A percentile compares a stretch with the other conserved stretches of the same genome.
phyloP scores from a whole-genome alignment of 2,329 filamentous ascomycete species.

The Fusarium nanum region DNA sequence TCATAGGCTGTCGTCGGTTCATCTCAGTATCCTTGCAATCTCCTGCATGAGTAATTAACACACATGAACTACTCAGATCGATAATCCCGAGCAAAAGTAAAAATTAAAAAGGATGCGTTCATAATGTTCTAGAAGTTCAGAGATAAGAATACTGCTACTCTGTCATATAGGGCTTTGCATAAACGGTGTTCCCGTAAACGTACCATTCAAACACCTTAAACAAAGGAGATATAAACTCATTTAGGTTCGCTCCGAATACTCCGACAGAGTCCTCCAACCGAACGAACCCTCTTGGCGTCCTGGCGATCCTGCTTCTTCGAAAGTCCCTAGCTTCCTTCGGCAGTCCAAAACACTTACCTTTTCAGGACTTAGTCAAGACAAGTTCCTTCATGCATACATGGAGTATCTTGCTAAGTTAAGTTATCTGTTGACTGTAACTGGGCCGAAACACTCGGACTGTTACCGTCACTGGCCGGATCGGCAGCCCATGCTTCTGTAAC shows the following conservation, averaged over 20 bases:
- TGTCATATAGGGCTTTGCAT: neutral
- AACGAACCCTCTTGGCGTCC: neutral
- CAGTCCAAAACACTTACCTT: neutral
- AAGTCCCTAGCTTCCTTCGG: neutral
- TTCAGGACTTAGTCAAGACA: neutral
- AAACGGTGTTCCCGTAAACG: neutral
- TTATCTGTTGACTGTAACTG: neutral
- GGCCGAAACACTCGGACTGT: neutral
- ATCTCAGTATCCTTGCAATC: neutral
- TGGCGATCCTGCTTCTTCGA: neutral
- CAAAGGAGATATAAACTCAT: neutral
- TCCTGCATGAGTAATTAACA: neutral
- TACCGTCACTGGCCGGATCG: slow-evolving; percentile 8
- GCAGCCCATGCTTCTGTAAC: neutral
- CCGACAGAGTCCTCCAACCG: neutral
- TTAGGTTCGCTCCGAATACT: neutral
- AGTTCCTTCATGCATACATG: neutral
- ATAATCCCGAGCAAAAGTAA: neutral
- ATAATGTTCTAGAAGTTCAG: neutral
- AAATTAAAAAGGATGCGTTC: neutral
- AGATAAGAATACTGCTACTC: neutral
- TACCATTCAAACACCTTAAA: neutral
- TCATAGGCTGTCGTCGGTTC: no score
- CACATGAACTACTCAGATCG: neutral
- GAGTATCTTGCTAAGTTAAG: neutral